Conservation (phyloP, 352 stramenopile genomes). For the Pythium periplocum region DNA sequence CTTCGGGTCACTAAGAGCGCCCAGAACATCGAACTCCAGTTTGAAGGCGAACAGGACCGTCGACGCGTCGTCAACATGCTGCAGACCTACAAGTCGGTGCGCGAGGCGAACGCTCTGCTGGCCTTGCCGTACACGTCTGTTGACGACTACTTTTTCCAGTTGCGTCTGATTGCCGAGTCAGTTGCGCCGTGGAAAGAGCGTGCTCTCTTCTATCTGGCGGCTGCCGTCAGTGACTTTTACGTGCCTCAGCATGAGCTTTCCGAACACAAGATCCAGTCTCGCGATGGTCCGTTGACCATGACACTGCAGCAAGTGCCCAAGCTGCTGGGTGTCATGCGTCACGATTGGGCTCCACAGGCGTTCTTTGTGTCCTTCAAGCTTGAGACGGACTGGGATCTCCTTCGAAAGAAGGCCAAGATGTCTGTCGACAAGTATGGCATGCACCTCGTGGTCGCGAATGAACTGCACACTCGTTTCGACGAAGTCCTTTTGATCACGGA, state of each 20-base stretch:
- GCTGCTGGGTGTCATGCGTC: constrained; percentile 88
- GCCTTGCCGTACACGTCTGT: constrained; percentile 93
- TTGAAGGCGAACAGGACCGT: constrained; percentile 20
- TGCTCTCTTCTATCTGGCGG: constrained; percentile 92
- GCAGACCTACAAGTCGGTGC: constrained; percentile 35
- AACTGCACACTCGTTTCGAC: constrained; percentile 93
- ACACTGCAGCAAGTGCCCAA: constrained; percentile 94
- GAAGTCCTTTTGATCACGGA: constrained; percentile 77
- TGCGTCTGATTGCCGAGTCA: constrained; percentile 76
- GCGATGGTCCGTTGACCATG: constrained; percentile 66
- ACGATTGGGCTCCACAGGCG: constrained; percentile 90
- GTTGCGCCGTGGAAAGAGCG: constrained; percentile 56
- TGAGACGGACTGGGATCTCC: constrained; percentile 94
- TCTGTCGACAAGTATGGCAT: constrained; percentile 94
- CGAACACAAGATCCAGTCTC: constrained; percentile 98
- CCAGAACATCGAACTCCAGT: constrained; percentile 12
- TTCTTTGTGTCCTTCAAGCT: constrained; percentile 99
- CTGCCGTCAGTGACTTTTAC: constrained; percentile 99
- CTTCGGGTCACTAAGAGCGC: not conserved
- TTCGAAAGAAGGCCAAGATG: constrained; percentile 90
- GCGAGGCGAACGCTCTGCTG: constrained; percentile 55
- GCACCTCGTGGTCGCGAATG: constrained; percentile 97
- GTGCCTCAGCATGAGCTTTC: constrained; percentile 86
- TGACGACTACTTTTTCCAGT: constrained; percentile 95
- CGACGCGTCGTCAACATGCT: constrained; percentile 41